A percentile compares a stretch with the other conserved stretches of the same genome.
Evolutionary conservation across 164 flowering plant species (phyloP).

Genomic region (Stephania yunnanensis): DNA sequence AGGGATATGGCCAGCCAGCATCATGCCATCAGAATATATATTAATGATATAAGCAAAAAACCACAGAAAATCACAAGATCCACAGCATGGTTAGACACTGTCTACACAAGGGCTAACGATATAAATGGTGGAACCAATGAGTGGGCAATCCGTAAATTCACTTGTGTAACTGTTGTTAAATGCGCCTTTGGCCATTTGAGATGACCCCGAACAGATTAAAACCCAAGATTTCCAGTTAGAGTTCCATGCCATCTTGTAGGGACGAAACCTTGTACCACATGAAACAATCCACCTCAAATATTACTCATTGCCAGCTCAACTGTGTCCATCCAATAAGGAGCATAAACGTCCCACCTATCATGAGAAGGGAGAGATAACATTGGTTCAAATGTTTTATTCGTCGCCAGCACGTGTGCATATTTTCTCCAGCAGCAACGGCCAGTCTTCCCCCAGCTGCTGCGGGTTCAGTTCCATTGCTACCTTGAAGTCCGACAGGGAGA

Average conservation of each 20-base stretch:
- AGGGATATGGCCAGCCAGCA: background rate
- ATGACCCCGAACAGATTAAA: slow-evolving; percentile 20
- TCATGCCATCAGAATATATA: background rate
- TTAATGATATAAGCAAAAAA: background rate
- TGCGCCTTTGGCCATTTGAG: slow-evolving; percentile 21
- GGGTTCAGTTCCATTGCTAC: slow-evolving; percentile 96
- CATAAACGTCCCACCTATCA: slow-evolving; percentile 18
- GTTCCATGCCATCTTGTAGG: slow-evolving; percentile 27
- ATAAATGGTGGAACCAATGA: slow-evolving; percentile 60
- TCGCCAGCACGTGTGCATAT: slow-evolving; percentile 57
- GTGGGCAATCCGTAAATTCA: slow-evolving; percentile 24
- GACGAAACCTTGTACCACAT: slow-evolving; percentile 17
- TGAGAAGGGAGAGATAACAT: slow-evolving; percentile 16
- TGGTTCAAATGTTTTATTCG: slow-evolving; percentile 31
- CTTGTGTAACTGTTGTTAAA: slow-evolving; percentile 32
- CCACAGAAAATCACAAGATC: slow-evolving; percentile 22
- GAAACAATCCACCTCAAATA: slow-evolving; percentile 11
- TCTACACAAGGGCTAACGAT: slow-evolving; percentile 40
- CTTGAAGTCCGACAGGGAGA: slow-evolving; percentile 79
- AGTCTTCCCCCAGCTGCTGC: slow-evolving; percentile 92
- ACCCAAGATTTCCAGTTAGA: slow-evolving; percentile 27
- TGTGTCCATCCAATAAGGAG: slow-evolving; percentile 5
- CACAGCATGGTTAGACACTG: slow-evolving; percentile 32
- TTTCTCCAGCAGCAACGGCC: slow-evolving; percentile 86
- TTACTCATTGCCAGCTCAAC: background rate